Conservation (phyloP, 2,329 filamentous ascomycete genomes). For the Pyrenophora graminea region DNA sequence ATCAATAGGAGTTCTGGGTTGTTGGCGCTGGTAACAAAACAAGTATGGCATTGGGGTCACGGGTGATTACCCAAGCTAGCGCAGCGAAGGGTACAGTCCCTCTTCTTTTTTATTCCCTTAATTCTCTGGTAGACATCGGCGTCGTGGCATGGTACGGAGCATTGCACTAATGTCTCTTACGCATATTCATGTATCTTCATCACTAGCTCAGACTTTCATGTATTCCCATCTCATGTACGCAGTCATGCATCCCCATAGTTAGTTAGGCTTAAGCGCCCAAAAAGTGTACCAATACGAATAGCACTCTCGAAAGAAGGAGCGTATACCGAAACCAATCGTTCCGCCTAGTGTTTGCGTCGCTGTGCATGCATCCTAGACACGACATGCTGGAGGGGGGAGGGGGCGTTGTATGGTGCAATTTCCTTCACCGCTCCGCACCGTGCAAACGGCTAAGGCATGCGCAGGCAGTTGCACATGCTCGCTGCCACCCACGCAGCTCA, state of each 20-base stretch:
- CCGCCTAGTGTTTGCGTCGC: neutral
- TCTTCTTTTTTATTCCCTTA: constrained; percentile 2
- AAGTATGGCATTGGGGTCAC: constrained; percentile 5
- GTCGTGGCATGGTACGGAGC: constrained; percentile 1
- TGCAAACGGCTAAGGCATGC: no score
- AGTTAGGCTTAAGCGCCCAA: neutral
- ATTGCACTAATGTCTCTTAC: constrained; percentile 11
- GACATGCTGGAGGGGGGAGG: neutral
- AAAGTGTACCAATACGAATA: constrained; percentile 8
- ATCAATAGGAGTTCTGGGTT: constrained; percentile 6
- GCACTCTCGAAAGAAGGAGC: constrained; percentile 2
- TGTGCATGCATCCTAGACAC: neutral
- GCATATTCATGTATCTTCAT: constrained; percentile 1
- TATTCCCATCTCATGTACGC: constrained; percentile 10
- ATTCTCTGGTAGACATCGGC: neutral
- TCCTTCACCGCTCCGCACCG: neutral
- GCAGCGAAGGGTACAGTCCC: constrained; percentile 23
- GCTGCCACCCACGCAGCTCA: no score
- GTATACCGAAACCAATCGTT: neutral
- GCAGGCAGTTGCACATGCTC: no score
- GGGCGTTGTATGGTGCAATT: neutral
- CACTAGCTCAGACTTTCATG: constrained; percentile 3
- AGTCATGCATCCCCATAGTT: constrained; percentile 2
- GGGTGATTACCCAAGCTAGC: constrained; percentile 25
- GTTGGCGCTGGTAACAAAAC: constrained; percentile 3